Evolutionary conservation across 2,329 filamentous ascomycete species (phyloP).

Genomic region (Lecanosticta acicola): DNA sequence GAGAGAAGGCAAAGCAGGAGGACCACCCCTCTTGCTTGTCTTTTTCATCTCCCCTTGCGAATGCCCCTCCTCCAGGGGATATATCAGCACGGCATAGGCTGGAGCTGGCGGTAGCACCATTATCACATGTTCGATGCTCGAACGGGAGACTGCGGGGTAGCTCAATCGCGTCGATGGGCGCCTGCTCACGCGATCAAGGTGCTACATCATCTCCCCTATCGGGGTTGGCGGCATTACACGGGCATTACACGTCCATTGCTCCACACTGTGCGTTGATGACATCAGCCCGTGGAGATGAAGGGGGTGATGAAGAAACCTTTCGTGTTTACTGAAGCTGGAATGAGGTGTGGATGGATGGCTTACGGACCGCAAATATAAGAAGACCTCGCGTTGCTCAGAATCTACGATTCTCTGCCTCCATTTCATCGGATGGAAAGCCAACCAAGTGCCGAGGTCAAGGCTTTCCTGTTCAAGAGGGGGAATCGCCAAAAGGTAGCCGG

Average conservation of each 20-base stretch:
- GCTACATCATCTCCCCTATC: neutral
- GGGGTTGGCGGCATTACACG: neutral
- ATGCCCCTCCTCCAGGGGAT: neutral
- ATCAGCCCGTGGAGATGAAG: too few species aligned
- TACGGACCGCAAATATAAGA: too few species aligned
- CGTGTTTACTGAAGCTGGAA: too few species aligned
- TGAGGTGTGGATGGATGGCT: too few species aligned
- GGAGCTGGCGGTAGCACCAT: neutral
- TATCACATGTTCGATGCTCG: constrained; percentile 3
- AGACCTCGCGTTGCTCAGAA: too few species aligned
- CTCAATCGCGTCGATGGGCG: neutral
- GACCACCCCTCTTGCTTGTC: too few species aligned
- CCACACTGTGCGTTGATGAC: too few species aligned
- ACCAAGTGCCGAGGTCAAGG: neutral
- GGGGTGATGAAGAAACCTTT: too few species aligned
- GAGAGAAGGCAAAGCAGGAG: too few species aligned
- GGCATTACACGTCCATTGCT: too few species aligned
- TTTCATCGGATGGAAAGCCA: constrained; percentile 1
- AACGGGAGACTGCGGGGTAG: constrained; percentile 1
- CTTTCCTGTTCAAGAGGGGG: neutral
- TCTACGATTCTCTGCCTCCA: too few species aligned
- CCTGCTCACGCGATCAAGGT: neutral
- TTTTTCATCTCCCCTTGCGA: neutral
- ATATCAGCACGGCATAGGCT: neutral
- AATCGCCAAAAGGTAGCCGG: neutral